Conservation (phyloP, 148 eudicot genomes). For the Polygonum maritimum region DNA sequence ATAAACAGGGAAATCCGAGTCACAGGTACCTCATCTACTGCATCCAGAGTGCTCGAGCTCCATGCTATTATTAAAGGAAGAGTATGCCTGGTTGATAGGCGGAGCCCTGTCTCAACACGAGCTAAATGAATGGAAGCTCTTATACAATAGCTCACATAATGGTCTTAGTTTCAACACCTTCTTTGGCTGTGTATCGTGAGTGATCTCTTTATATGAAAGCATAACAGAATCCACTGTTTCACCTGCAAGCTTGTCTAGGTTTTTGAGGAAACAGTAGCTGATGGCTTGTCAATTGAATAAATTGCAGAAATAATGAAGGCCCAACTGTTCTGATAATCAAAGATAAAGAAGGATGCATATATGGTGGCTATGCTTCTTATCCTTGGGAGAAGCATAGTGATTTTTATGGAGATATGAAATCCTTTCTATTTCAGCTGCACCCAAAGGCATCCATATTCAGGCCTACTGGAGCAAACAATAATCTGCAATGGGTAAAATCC, state of each 20-base stretch:
- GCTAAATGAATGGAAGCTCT: constrained; percentile 75
- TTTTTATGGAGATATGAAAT: constrained; percentile 88
- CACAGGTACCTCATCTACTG: constrained; percentile 55
- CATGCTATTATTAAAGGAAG: constrained; percentile 42
- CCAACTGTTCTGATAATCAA: constrained; percentile 76
- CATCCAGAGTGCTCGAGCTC: constrained; percentile 35
- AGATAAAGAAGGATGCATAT: constrained; percentile 76
- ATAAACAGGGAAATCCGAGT: constrained; percentile 39
- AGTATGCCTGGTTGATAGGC: constrained; percentile 89
- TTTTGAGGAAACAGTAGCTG: not conserved
- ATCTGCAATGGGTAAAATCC: constrained; percentile 78
- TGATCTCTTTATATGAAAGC: constrained; percentile 8
- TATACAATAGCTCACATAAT: constrained; percentile 72
- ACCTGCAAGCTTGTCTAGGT: not conserved
- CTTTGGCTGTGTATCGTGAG: constrained; percentile 75
- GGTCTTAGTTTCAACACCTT: constrained; percentile 90
- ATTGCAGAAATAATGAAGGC: constrained; percentile 59
- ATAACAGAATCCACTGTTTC: not conserved
- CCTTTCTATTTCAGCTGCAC: constrained; percentile 75
- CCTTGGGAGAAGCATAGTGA: constrained; percentile 90
- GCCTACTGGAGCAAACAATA: constrained; percentile 85
- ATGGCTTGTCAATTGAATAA: constrained; percentile 3
- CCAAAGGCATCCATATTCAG: constrained; percentile 65
- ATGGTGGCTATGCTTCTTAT: constrained; percentile 94
- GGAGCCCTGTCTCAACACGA: constrained; percentile 70